Evolutionary conservation across 768 basidiomycete genomes (phyloP), one percentile per base, ranked within the genome.

Genomic region (Termitomyces heimii): DNA sequence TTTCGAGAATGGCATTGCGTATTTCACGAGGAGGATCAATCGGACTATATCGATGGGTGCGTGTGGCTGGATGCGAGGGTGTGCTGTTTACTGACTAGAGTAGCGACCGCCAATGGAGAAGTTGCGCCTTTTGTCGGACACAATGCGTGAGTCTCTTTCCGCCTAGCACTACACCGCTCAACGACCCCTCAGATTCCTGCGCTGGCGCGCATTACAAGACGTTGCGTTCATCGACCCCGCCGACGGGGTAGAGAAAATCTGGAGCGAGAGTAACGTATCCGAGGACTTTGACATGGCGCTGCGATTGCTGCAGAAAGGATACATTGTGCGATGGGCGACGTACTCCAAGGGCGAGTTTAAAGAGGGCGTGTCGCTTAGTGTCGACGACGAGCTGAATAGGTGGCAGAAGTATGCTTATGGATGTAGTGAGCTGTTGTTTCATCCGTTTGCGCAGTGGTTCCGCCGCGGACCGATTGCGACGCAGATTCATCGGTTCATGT

Each of bases 181-280:
- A 5, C 10, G 5, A 9, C 32, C 4, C 8, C 8, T 7, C 29
- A 73, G 72, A 2, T 94, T 94, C 69, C 70, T 95, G 32, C 82
- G 92, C 9, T 95, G 92, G 93, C 78, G 81, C 26, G 92, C 92
- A 0, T 73, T 94, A 10, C 92, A 95, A 67, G 92, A 94, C 59
- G 90, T 90, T 1, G 80, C 86, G 16, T 88, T 89, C 61, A 64
- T 83, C 34, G 89, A 91, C 67, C 74, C 78, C 1, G 78, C 73
- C 2, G 88, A 89, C 62, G 82, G 83, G 3, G 74, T 80, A 55
- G 77, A 75, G 68, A 89, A 89, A 74, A 84, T 90, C 56, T 93
- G 90, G 90, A 75, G 72, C 46, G 90, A 93, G 73, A 71, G 70
- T 22, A 89, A 89, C 68, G 89, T 88, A 2, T 88, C 86, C 4